These are phyloP conservation scores for Populus hybrid DNA, from an alignment of 441 rosid genomes.

Conservation along the genomic window DNA sequence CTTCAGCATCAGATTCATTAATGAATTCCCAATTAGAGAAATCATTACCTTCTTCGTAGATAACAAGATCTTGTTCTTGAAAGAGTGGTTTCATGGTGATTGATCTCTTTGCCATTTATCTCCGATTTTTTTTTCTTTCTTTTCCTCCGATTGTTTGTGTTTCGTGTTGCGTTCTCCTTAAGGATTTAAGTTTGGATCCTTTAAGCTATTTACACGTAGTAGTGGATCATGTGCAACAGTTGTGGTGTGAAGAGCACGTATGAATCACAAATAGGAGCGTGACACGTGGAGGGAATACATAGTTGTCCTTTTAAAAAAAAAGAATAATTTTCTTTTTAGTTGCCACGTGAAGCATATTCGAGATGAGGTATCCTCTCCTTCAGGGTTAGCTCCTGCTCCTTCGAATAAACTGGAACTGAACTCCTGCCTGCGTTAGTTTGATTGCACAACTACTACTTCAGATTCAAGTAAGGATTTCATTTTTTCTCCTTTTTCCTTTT, in stretches of 20 bases:
- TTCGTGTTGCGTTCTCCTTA: not conserved
- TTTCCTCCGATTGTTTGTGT: not conserved
- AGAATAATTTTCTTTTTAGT: too few species aligned
- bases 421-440: too few species aligned
- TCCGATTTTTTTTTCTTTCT: not conserved
- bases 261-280: not conserved
- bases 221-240: slow-evolving; percentile 6
- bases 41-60: slow-evolving; percentile 18
- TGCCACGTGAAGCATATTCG: too few species aligned
- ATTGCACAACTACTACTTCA: too few species aligned
- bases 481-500: too few species aligned
- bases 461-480: too few species aligned
- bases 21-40: slow-evolving; percentile 46
- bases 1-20: slow-evolving; percentile 38
- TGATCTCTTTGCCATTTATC: not conserved
- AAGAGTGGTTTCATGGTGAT: not conserved
- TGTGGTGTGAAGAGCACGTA: slow-evolving; percentile 16
- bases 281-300: not conserved
- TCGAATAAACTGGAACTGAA: too few species aligned
- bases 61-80: slow-evolving; percentile 3
- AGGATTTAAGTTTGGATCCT: not conserved
- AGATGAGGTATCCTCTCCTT: too few species aligned
- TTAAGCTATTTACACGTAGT: not conserved
- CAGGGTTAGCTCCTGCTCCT: too few species aligned
- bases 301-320: too few species aligned